Evolutionary conservation across 495 filamentous ascomycete species (phyloP), one percentile per base, ranked within the genome.

Genomic region (Echria macrotheca): DNA sequence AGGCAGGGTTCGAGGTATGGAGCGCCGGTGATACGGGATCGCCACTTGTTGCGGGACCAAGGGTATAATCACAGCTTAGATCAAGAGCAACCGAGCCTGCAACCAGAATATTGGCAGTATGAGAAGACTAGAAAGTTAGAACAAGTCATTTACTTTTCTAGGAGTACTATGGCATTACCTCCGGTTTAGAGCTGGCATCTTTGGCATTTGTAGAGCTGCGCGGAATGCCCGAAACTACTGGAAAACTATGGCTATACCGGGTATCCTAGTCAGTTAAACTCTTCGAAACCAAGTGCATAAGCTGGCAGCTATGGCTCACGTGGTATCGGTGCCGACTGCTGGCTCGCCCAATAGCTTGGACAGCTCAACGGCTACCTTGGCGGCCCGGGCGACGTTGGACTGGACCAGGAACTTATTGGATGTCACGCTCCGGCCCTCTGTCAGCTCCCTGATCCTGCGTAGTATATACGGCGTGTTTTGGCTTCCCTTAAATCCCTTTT

Each of bases 401-500:
- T 82, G 77, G 14, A 96, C 80, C 56, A 97, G 69, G 9, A 80
- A 85, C 53, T 76, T 75, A 57, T 98, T 98, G 6, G 89, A 83
- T 1, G 67, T 58, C 17, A 93, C 74, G 52, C 85, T 90, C 53
- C 71, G 78, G 2, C 82, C 86, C 10, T 79, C 68, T 3, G 85
- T 95, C 39, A 95, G 69, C 51, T 93, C 79, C 57, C 85, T 85
- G 59, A 98, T 91, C 60, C 84, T 85, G 9, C 64, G 65, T 1
- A 98, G 73, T 44, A 97, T 83, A 57, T 87, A 97, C 1, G 93
- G 93, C 0, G 93, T 98, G 56, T 94, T 93, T 42, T 81, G 80
- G 55, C 78, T 87, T 4, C 93, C 93, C 5, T 70, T 70, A 38
- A 78, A 76, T 4, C 86, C 88, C 54, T 81, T 75, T 33, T 79